These are phyloP conservation scores for Aspergillus mulundensis DNA, from an alignment of 495 filamentous ascomycete species.

Conservation along the genomic window DNA sequence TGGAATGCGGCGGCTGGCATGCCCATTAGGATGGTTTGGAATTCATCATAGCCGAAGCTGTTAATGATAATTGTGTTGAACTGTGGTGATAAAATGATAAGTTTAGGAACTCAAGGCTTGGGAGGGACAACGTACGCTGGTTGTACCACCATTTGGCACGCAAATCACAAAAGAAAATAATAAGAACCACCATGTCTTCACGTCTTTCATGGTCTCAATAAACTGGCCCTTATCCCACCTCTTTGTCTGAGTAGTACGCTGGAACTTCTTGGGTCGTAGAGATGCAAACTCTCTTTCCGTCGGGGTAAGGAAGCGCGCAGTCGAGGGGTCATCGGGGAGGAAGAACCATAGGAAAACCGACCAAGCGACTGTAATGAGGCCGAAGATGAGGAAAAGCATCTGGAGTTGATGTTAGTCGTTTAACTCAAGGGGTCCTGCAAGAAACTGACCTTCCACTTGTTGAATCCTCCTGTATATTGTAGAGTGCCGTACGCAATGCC, in stretches of 20 bases:
- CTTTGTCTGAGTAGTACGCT: constrained; percentile 51
- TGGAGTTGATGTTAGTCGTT: background rate
- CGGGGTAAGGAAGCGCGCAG: constrained; percentile 35
- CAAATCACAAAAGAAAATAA: constrained; percentile 18
- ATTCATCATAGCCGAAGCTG: constrained; percentile 23
- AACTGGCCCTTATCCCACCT: constrained; percentile 47
- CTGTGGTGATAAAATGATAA: background rate
- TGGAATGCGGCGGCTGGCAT: constrained; percentile 15
- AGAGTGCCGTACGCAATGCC: constrained; percentile 23
- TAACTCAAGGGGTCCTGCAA: background rate
- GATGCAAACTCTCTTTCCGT: constrained; percentile 43
- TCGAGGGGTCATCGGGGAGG: constrained; percentile 45
- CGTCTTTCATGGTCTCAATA: constrained; percentile 38
- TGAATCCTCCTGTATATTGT: background rate
- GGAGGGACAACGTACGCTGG: constrained; percentile 12
- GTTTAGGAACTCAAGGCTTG: background rate
- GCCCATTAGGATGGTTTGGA: constrained; percentile 1
- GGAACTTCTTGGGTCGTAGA: constrained; percentile 29
- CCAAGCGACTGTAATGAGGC: constrained; percentile 31
- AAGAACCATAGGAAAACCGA: constrained; percentile 35
- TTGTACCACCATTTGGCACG: constrained; percentile 23
- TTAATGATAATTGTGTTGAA: constrained; percentile 31
- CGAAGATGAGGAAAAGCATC: constrained; percentile 36
- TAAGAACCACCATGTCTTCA: constrained; percentile 30
- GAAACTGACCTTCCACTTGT: constrained; percentile 2